A percentile compares a stretch with the other conserved stretches of the same genome.
Evolutionary conservation across 192 early-diverging fungal genomes (phyloP).

Genomic region (Coemansia sp.): DNA sequence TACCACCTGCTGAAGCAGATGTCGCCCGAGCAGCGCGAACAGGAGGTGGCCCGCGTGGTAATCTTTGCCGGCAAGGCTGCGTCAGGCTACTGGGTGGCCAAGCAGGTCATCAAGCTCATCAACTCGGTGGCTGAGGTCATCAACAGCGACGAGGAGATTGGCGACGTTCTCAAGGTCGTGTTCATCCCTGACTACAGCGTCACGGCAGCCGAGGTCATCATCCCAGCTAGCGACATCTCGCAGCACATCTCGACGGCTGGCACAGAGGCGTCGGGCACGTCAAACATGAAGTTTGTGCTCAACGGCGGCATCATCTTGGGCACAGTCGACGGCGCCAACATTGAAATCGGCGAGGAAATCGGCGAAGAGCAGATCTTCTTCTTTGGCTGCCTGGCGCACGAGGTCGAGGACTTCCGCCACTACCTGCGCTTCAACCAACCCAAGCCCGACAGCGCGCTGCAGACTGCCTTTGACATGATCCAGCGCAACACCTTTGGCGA

Average conservation of each 20-base stretch:
- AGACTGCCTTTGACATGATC: conserved; percentile 78
- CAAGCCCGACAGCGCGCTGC: conserved; percentile 74
- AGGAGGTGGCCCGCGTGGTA: conserved; percentile 70
- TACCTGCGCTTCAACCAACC: conserved; percentile 78
- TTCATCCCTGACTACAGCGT: conserved; percentile 99
- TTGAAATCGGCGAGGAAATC: conserved; percentile 96
- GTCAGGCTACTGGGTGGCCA: conserved; percentile 98
- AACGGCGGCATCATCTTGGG: conserved; percentile 98
- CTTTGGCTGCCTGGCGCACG: conserved; percentile 87
- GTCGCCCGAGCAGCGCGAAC: conserved; percentile 60
- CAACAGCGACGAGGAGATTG: conserved; percentile 80
- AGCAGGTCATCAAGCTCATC: conserved; percentile 98
- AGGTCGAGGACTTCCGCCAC: conserved; percentile 95
- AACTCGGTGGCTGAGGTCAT: conserved; percentile 87
- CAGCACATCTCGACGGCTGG: conserved; percentile 99
- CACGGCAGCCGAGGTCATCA: conserved; percentile 91
- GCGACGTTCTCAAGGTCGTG: conserved; percentile 87
- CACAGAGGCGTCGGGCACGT: conserved; percentile 97
- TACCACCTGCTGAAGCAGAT: conserved; percentile 84
- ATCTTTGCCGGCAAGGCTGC: conserved; percentile 98
- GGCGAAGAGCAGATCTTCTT: conserved; percentile 97
- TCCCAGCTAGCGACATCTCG: conserved; percentile 97
- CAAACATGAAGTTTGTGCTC: conserved; percentile 99
- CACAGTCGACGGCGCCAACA: conserved; percentile 97
- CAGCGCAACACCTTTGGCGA: conserved; percentile 81